These are phyloP conservation scores for Candolleomyces aberdarensis DNA, from an alignment of 768 basidiomycete species.

Conservation along the genomic window DNA sequence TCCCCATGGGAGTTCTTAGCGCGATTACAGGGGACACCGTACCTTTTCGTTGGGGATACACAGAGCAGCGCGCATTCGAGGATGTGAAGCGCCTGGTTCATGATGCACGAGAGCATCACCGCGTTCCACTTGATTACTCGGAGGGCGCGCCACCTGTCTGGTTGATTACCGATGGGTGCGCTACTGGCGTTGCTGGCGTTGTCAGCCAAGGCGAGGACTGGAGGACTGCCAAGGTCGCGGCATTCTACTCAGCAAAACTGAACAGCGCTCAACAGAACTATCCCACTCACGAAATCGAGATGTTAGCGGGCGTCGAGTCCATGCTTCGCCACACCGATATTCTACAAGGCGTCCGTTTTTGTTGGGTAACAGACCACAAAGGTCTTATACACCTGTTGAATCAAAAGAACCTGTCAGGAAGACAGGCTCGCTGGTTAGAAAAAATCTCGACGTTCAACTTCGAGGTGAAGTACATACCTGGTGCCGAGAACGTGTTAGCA, in stretches of 20 bases:
- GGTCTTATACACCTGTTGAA: constrained; percentile 26
- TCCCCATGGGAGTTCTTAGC: constrained; percentile 36
- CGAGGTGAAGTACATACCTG: constrained; percentile 27
- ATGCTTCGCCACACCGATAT: constrained; percentile 27
- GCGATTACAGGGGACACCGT: constrained; percentile 19
- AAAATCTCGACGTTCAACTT: constrained; percentile 38
- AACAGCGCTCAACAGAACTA: constrained; percentile 35
- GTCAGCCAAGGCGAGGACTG: constrained; percentile 21
- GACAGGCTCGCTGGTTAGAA: constrained; percentile 38
- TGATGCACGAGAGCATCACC: constrained; percentile 17
- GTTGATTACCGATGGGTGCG: constrained; percentile 29
- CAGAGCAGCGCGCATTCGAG: constrained; percentile 32
- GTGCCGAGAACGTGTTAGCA: constrained; percentile 33
- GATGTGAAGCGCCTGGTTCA: constrained; percentile 25
- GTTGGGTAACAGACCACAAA: constrained; percentile 30
- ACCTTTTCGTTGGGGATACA: constrained; percentile 24
- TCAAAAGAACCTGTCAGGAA: constrained; percentile 32
- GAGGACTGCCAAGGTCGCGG: constrained; percentile 19
- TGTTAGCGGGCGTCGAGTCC: constrained; percentile 31
- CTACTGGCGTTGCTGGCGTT: constrained; percentile 25
- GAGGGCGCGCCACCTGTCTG: constrained; percentile 17
- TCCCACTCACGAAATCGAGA: constrained; percentile 34
- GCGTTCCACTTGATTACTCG: constrained; percentile 17
- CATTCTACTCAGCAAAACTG: constrained; percentile 34
- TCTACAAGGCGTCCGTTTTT: constrained; percentile 26